Evolutionary conservation across 2,329 filamentous ascomycete species (phyloP).

Genomic region (Elsinoe australis): DNA sequence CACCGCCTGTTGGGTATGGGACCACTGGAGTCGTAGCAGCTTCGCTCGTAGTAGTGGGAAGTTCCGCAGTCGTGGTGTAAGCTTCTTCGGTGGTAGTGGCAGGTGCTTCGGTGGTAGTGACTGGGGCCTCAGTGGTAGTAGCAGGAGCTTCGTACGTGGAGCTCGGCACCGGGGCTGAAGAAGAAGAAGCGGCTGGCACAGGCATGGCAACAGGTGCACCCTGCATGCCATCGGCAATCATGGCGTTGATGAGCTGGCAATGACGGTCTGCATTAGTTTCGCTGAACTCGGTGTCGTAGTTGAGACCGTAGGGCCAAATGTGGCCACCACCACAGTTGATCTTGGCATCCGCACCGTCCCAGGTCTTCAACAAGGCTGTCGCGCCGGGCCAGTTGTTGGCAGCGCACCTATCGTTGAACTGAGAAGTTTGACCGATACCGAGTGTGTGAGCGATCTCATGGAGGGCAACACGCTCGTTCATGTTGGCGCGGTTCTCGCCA

Average conservation of each 20-base stretch:
- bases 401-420: slow-evolving; percentile 15
- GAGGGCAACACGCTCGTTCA: slow-evolving; percentile 19
- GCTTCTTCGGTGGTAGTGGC: too few species aligned
- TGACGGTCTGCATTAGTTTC: slow-evolving; percentile 7
- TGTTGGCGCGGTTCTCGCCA: slow-evolving; percentile 18
- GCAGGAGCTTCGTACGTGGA: too few species aligned
- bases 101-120: too few species aligned
- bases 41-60: too few species aligned
- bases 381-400: slow-evolving; percentile 17
- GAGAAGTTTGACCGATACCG: slow-evolving; percentile 7
- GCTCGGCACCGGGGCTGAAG: too few species aligned
- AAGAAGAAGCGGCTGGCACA: too few species aligned
- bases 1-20: too few species aligned
- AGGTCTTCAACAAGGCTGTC: slow-evolving; percentile 16
- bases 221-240: slow-evolving; percentile 9
- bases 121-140: too few species aligned
- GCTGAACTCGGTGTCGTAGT: slow-evolving; percentile 20
- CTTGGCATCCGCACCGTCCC: slow-evolving; percentile 16
- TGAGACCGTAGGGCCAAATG: slow-evolving; percentile 21
- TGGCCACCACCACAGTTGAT: slow-evolving; percentile 18
- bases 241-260: slow-evolving; percentile 1
- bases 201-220: too few species aligned
- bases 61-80: too few species aligned
- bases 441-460: slow-evolving; percentile 18
- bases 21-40: too few species aligned